A percentile compares a stretch with the other conserved stretches of the same genome.
These are phyloP conservation scores for Areca catechu DNA, from an alignment of 176 grass and related monocot genomes.

Conservation along the genomic window DNA sequence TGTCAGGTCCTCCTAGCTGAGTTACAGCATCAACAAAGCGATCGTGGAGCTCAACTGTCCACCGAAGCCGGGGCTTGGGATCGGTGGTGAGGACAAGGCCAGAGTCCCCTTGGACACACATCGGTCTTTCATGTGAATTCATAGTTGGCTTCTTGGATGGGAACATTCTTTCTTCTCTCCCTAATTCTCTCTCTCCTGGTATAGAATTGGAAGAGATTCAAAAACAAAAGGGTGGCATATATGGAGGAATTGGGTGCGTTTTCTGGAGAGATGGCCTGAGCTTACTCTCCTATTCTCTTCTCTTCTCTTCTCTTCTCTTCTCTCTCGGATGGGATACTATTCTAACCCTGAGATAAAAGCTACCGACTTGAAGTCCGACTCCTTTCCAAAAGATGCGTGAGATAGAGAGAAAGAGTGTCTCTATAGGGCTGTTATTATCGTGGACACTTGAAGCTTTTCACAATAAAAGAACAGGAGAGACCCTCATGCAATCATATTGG, in stretches of 20 bases:
- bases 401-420: neutral
- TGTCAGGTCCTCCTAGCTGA: constrained; percentile 94
- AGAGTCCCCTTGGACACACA: constrained; percentile 67
- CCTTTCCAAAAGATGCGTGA: constrained; percentile 14
- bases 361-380: constrained; percentile 15
- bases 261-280: neutral
- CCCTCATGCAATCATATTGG: constrained; percentile 5
- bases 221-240: constrained; percentile 3
- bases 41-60: constrained; percentile 98
- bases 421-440: neutral
- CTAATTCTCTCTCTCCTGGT: constrained; percentile 1
- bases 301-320: constrained; percentile 4
- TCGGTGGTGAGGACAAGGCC: constrained; percentile 86
- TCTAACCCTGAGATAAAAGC: neutral
- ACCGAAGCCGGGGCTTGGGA: constrained; percentile 93
- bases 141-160: constrained; percentile 65
- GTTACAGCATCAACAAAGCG: constrained; percentile 95
- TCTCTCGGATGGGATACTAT: constrained; percentile 16
- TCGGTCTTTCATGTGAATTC: constrained; percentile 44
- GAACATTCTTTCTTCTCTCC: constrained; percentile 68
- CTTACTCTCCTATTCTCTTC: neutral
- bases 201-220: constrained; percentile 26
- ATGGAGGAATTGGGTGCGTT: constrained; percentile 18
- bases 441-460: neutral
- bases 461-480: neutral